Percentiles rank a stretch among this genome's conserved stretches.
Evolutionary conservation across 2,329 filamentous ascomycete genomes (phyloP).

Genomic region (Shiraia bambusicola): DNA sequence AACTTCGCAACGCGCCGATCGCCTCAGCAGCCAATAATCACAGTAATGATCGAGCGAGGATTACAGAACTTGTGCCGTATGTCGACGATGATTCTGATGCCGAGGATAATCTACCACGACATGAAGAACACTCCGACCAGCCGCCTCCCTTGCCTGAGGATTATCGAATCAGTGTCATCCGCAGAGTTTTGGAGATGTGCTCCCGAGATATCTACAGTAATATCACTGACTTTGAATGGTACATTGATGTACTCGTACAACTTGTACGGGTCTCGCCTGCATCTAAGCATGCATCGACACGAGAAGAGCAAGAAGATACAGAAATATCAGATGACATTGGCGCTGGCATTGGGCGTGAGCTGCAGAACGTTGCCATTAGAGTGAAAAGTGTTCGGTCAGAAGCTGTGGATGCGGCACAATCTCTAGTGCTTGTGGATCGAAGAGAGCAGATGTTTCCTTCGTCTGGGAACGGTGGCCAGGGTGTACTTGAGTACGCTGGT

Average conservation of each 20-base stretch:
- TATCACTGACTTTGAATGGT: conserved; percentile 94
- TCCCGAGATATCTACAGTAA: conserved; percentile 84
- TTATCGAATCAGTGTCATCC: conserved; percentile 81
- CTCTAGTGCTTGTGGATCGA: conserved; percentile 66
- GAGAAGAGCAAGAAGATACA: conserved; percentile 31
- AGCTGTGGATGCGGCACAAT: conserved; percentile 80
- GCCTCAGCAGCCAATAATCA: conserved; percentile 50
- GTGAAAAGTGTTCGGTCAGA: conserved; percentile 79
- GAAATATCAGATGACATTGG: conserved; percentile 53
- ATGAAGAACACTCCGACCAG: conserved; percentile 51
- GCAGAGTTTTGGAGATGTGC: conserved; percentile 83
- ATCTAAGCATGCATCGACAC: conserved; percentile 33
- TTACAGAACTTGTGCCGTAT: conserved; percentile 49
- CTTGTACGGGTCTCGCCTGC: conserved; percentile 70
- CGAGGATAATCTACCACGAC: conserved; percentile 56
- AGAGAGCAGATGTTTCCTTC: conserved; percentile 58
- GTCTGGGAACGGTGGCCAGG: conserved; percentile 54
- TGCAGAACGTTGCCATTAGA: conserved; percentile 88
- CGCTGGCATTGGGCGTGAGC: conserved; percentile 75
- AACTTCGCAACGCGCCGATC: conserved; percentile 69
- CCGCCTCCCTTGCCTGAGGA: conserved; percentile 74
- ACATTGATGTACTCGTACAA: conserved; percentile 85
- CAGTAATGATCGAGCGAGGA: conserved; percentile 50
- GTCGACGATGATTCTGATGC: conserved; percentile 60
- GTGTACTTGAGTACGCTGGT: conserved; percentile 71